Evolutionary conservation across 805 yeast genomes (phyloP).

Genomic region (Starmerella potacharoeniae): DNA sequence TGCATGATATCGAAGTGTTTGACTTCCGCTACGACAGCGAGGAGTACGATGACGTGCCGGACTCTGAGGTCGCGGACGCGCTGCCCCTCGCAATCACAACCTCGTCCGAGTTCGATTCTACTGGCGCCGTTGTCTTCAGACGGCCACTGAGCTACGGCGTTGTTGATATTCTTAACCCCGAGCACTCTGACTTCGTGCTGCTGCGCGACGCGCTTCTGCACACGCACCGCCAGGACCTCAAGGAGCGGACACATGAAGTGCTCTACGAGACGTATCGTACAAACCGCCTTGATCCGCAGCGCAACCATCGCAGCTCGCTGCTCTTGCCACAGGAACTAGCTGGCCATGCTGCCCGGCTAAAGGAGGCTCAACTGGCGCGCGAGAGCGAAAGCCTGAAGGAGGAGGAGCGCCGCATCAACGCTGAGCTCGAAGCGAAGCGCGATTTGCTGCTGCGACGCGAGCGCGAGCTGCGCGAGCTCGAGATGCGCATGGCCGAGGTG

Average conservation of each 20-base stretch:
- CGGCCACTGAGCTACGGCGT: conserved; percentile 85
- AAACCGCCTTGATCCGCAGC: conserved; percentile 20
- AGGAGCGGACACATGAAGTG: conserved; percentile 68
- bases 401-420: conserved; percentile 30
- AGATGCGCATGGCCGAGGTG: conserved; percentile 22
- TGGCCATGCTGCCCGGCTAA: conserved; percentile 30
- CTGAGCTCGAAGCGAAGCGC: conserved; percentile 32
- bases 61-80: conserved; percentile 32
- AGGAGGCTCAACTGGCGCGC: conserved; percentile 34
- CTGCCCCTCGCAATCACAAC: conserved; percentile 70
- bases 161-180: conserved; percentile 77
- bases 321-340: conserved; percentile 33
- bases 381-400: conserved; percentile 32
- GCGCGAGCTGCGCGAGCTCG: conserved; percentile 32
- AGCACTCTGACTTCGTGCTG: conserved; percentile 75
- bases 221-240: conserved; percentile 73
- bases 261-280: conserved; percentile 57
- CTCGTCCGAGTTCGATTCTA: conserved; percentile 51
- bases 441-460: conserved; percentile 31
- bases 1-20: conserved; percentile 54
- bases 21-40: conserved; percentile 61
- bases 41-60: conserved; percentile 33
- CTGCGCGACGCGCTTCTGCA: conserved; percentile 68
- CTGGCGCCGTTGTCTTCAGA: conserved; percentile 58
- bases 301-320: conserved; percentile 23